These are phyloP conservation scores for Juglanconis juglandina DNA, from an alignment of 2,329 filamentous ascomycete species.

Conservation along the genomic window DNA sequence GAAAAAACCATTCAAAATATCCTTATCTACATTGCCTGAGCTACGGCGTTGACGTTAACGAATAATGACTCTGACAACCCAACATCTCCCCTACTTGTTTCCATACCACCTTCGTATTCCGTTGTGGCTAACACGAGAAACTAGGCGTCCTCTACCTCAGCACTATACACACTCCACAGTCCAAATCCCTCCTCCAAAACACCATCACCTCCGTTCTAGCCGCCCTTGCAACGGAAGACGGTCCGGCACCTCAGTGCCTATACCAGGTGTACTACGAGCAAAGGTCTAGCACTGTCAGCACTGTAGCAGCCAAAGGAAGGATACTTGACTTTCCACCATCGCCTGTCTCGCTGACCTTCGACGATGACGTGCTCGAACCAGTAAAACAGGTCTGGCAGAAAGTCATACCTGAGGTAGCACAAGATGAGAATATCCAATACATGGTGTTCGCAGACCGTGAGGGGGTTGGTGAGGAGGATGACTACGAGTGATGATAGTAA, in stretches of 20 bases:
- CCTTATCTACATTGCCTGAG: slow-evolving; percentile 99
- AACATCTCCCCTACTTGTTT: slow-evolving; percentile 18
- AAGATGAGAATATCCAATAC: slow-evolving; percentile 51
- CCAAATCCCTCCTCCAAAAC: slow-evolving; percentile 35
- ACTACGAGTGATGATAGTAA: slow-evolving; percentile 38
- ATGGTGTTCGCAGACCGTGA: slow-evolving; percentile 78
- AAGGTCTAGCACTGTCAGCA: background rate
- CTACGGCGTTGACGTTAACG: slow-evolving; percentile 72
- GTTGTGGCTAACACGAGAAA: slow-evolving; percentile 27
- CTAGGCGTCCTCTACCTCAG: slow-evolving; percentile 38
- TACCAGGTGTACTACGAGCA: slow-evolving; percentile 59
- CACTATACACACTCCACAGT: slow-evolving; percentile 34
- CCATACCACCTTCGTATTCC: slow-evolving; percentile 9
- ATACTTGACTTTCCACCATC: slow-evolving; percentile 57
- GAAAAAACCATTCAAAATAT: slow-evolving; percentile 55
- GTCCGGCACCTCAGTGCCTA: slow-evolving; percentile 33
- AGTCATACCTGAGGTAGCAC: slow-evolving; percentile 49
- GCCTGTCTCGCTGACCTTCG: slow-evolving; percentile 66
- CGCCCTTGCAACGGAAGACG: slow-evolving; percentile 24
- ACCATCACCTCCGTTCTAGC: slow-evolving; percentile 41
- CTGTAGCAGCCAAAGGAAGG: slow-evolving; percentile 33
- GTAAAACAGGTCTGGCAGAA: slow-evolving; percentile 69
- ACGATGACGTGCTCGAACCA: slow-evolving; percentile 64
- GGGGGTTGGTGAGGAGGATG: slow-evolving; percentile 53
- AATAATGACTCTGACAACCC: slow-evolving; percentile 69